Evolutionary conservation across 768 basidiomycete genomes (phyloP), one percentile per base, ranked within the genome.

Genomic region (Mycena filopes): DNA sequence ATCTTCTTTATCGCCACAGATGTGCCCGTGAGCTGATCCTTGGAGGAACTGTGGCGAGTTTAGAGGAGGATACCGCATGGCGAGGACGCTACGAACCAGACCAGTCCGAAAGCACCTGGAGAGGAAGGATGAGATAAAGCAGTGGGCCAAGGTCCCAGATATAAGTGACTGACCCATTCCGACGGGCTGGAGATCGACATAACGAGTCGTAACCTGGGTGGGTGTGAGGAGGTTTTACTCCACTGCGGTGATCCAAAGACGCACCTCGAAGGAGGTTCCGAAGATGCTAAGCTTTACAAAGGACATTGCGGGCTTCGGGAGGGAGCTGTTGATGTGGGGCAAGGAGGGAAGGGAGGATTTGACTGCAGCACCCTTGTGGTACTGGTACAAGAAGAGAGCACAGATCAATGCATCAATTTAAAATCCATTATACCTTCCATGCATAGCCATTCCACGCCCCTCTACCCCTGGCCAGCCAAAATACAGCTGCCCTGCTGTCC

Each of bases 1-100:
- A 99, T 99, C 89, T 99, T 99, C 88, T 99, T 99, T 83, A 99
- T 96, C 74, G 98, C 98, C 61, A 97, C 96, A 20, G 94, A 93
- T 48, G 95, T 88, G 43, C 89, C 92, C 11, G 95, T 97, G 58
- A 99, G 87, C 79, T 98, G 96, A 77, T 97, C 94, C 78, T 96
- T 96, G 36, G 95, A 92, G 20, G 95, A 96, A 73, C 96, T 97
- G 71, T 25, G n/a, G n/a, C n/a, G n/a, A n/a, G n/a, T n/a, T n/a
- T n/a, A 42, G 65, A 57, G 41, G 46, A 25, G 16, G 26, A 36
- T 31, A 42, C 48, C 15, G 48, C 3, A 26, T 53, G 25, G 26
- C 16, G 55, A 63, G 23, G 46, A 4, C n/a, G 21, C 8, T 29
- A 80, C 85, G 65, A 73, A 98, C 96, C 96, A 99, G 55, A 99